Conservation (phyloP, 768 basidiomycete species). For the Serendipita sp. region DNA sequence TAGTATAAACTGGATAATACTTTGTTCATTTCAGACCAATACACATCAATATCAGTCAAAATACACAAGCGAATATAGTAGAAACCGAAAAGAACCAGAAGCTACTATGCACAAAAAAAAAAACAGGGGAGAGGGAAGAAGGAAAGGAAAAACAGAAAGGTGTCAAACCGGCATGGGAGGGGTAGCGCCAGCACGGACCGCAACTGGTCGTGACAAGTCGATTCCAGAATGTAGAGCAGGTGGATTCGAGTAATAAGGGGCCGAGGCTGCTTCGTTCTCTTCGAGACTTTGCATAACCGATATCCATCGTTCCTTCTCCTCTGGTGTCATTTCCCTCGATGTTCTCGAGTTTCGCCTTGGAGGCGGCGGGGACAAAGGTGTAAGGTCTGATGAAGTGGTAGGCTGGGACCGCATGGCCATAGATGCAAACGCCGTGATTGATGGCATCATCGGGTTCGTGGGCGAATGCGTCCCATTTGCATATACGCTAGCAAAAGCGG, state of each 20-base stretch:
- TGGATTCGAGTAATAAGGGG: neutral
- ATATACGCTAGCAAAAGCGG: constrained; percentile 26
- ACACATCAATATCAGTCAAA: too few species aligned
- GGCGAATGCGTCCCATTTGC: constrained; percentile 43
- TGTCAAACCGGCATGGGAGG: too few species aligned
- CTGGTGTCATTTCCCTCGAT: neutral
- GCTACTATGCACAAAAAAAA: too few species aligned
- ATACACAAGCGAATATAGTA: too few species aligned
- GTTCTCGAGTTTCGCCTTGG: constrained; percentile 11
- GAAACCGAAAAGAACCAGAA: too few species aligned
- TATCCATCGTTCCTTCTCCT: neutral
- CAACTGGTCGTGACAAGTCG: neutral
- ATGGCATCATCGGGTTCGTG: constrained; percentile 24
- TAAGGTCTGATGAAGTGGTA: constrained; percentile 31
- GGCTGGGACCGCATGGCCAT: constrained; percentile 34
- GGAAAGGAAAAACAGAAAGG: too few species aligned
- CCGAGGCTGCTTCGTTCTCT: neutral
- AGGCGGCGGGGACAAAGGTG: constrained; percentile 11
- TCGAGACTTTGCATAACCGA: neutral
- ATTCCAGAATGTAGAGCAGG: neutral
- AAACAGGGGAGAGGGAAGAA: too few species aligned
- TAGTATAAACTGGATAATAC: too few species aligned
- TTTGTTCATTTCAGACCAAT: too few species aligned
- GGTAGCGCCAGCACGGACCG: too few species aligned
- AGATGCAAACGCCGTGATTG: neutral